Evolutionary conservation across 2,329 filamentous ascomycete genomes (phyloP).

Genomic region (Neophaeococcomyces aloes): DNA sequence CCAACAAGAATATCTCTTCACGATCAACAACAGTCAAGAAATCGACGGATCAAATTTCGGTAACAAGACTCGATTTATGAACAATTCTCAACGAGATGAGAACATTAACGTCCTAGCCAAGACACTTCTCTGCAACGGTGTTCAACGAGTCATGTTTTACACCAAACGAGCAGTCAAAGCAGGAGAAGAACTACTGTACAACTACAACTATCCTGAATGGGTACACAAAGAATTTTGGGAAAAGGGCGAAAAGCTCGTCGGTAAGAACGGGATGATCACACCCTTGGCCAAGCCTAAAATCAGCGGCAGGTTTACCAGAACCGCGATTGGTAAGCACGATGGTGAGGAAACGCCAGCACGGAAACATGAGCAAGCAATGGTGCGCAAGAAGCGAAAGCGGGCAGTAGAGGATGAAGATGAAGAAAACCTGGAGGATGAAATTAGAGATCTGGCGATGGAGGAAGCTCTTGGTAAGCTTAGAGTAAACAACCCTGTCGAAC

Average conservation of each 20-base stretch:
- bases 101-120: conserved; percentile 53
- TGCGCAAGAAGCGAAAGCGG: conserved; percentile 1
- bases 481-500: no score
- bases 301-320: not conserved
- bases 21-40: conserved; percentile 41
- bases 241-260: conserved; percentile 13
- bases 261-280: not conserved
- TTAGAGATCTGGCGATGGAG: not conserved
- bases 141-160: conserved; percentile 65
- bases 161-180: conserved; percentile 55
- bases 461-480: not conserved
- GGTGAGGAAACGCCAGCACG: not conserved
- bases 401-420: not conserved
- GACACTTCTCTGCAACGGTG: conserved; percentile 62
- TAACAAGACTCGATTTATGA: conserved; percentile 75
- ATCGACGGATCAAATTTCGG: conserved; percentile 67
- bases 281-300: conserved; percentile 4
- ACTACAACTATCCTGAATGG: conserved; percentile 53
- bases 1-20: conserved; percentile 40
- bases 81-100: conserved; percentile 53
- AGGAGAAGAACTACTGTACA: conserved; percentile 71
- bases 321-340: not conserved
- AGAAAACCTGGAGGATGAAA: not conserved
- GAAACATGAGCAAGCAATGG: not conserved
- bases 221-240: conserved; percentile 21